These are phyloP conservation scores for Zasmidium citrigriseum DNA, from an alignment of 2,329 filamentous ascomycete genomes.

Conservation along the genomic window DNA sequence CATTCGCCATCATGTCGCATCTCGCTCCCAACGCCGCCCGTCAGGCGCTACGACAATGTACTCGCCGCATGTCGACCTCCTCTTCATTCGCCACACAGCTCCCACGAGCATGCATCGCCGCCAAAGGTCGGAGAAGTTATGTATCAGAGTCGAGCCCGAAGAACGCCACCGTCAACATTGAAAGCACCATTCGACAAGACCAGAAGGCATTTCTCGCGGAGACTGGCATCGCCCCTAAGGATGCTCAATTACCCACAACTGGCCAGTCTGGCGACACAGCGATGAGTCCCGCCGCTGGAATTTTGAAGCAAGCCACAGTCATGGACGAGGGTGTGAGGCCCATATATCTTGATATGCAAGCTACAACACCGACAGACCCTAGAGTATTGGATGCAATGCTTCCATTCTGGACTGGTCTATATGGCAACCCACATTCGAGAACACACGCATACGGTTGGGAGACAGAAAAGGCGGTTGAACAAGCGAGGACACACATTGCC, in stretches of 20 bases:
- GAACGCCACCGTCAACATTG: conserved; percentile 76
- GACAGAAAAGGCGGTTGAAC: conserved; percentile 89
- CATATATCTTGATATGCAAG: conserved; percentile 98
- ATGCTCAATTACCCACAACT: conserved; percentile 62
- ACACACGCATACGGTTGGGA: conserved; percentile 99
- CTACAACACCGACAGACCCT: conserved; percentile 92
- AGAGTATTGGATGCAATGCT: conserved; percentile 96
- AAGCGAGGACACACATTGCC: conserved; percentile 80
- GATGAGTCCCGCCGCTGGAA: conserved; percentile 71
- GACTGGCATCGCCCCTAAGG: conserved; percentile 55
- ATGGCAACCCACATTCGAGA: conserved; percentile 94
- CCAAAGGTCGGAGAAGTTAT: conserved; percentile 58
- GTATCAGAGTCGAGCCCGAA: conserved; percentile 81
- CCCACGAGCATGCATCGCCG: conserved; percentile 42
- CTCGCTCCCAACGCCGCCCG: conserved; percentile 68
- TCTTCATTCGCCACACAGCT: conserved; percentile 42
- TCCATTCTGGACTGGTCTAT: conserved; percentile 87
- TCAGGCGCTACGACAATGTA: conserved; percentile 67
- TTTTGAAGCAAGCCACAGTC: conserved; percentile 86
- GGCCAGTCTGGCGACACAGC: conserved; percentile 63
- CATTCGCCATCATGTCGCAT: conserved; percentile 43
- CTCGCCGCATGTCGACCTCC: conserved; percentile 49
- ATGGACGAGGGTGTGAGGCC: conserved; percentile 92
- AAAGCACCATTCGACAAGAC: conserved; percentile 82
- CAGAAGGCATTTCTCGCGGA: conserved; percentile 73